Base-by-base conservation (phyloP, 768 basidiomycete species). In the Naganishia kalamii region DNA sequence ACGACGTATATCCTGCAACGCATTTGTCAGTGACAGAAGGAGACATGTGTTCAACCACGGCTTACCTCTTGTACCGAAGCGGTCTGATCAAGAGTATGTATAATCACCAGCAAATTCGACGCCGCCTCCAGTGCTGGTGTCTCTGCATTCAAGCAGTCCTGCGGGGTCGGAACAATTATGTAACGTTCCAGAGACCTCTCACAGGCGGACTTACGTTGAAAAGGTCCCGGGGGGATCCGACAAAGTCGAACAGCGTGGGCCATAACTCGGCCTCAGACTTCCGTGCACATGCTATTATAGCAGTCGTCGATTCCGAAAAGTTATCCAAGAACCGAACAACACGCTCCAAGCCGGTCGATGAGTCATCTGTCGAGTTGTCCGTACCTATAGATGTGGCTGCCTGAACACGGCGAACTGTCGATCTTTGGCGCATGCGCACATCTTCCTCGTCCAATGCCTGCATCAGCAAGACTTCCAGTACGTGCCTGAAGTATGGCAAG, bases 201-300 rank as follows among this genome's bases (percentile, higher is more conserved):
- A 41, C 17, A 25, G 60, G 57, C 40, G 23, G 8, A 79, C 81
- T 60, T 72, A 93, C 90, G 83, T 99, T 94, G 73, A 98, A 98
- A 40, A 99, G 81, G 3, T 83, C 80, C 72, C 92, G 86, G 0
- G 96, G 94, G 73, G 87, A 89, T 7, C 96, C 96, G 2, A 94
- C 92, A 35, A 90, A 83, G 62, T 86, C 85, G 76, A 99, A 99
- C 43, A 99, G 80, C 62, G 87, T 84, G 49, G 84, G 84, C 96
- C 96, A 99, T 57, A 88, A 79, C 4, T 89, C 87, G 74, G 93
- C 84, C 78, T 99, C 96, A 6, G 91, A 97, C 80, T 99, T 99
- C 60, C 96, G 83, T 21, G 96, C 94, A 71, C 94, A 97, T 5
- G 89, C 87, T 11, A 97, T 93, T 13, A 98, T 90, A 7, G 98